These are phyloP conservation scores for Yamadazyma scolyti DNA, from an alignment of 805 yeast genomes.

Conservation along the genomic window DNA sequence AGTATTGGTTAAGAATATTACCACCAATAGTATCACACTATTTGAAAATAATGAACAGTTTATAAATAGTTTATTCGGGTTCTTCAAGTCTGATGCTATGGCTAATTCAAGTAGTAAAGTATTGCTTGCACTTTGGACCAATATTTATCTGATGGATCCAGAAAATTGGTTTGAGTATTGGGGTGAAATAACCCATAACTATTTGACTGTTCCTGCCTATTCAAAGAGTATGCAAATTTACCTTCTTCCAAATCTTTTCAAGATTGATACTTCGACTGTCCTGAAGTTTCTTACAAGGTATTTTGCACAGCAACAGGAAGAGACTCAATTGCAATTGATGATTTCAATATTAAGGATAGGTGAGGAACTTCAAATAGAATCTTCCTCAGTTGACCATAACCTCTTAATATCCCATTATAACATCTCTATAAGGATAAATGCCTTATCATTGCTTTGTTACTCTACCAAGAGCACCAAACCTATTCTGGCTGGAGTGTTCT, in stretches of 20 bases:
- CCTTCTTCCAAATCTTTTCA: constrained; percentile 61
- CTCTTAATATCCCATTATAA: constrained; percentile 3
- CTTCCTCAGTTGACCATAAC: constrained; percentile 33
- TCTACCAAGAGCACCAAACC: constrained; percentile 39
- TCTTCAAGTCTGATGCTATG: constrained; percentile 56
- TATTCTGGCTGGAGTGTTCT: constrained; percentile 44
- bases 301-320: constrained; percentile 1
- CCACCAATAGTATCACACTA: background rate
- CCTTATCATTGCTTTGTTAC: constrained; percentile 5
- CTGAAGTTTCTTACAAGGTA: constrained; percentile 28
- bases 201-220: constrained; percentile 26
- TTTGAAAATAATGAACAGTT: background rate
- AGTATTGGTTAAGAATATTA: constrained; percentile 2
- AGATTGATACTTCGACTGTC: constrained; percentile 44
- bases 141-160: constrained; percentile 24
- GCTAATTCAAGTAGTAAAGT: constrained; percentile 68
- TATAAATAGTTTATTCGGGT: constrained; percentile 37
- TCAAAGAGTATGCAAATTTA: constrained; percentile 53
- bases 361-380: constrained; percentile 43
- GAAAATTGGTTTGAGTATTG: constrained; percentile 51
- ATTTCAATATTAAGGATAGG: constrained; percentile 62
- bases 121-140: constrained; percentile 29
- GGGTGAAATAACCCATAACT: constrained; percentile 36
- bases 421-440: constrained; percentile 3
- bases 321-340: constrained; percentile 32